Percentiles rank a stretch among this genome's conserved stretches.
Evolutionary conservation across 208 protist species (phyloP).

Genomic region (Jaenimonas drosophilae): DNA sequence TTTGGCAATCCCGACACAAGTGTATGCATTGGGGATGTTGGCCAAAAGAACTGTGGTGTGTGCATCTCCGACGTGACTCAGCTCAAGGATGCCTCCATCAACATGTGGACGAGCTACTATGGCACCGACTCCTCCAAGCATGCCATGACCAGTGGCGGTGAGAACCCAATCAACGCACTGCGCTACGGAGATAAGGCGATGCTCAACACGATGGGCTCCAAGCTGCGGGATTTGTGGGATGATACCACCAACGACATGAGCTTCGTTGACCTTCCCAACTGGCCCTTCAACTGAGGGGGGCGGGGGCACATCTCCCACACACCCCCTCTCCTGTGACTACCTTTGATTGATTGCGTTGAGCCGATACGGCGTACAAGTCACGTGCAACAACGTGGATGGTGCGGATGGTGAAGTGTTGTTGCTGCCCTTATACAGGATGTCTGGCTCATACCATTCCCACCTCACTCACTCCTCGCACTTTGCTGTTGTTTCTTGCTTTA

Average conservation of each 20-base stretch:
- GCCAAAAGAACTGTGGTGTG: conserved; percentile 64
- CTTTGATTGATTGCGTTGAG: neutral
- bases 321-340: neutral
- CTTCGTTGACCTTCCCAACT: neutral
- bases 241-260: neutral
- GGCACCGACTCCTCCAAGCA: conserved; percentile 47
- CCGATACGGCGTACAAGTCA: no score
- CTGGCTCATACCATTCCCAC: no score
- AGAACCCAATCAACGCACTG: conserved; percentile 59
- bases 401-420: no score
- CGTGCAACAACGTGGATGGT: no score
- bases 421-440: no score
- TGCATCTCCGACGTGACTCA: conserved; percentile 27
- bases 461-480: no score
- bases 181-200: conserved; percentile 23
- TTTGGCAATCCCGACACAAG: conserved; percentile 19
- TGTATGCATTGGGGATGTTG: conserved; percentile 53
- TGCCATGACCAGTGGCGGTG: conserved; percentile 47
- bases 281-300: neutral
- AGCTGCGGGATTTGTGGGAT: conserved; percentile 16
- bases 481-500: no score
- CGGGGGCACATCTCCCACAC: neutral
- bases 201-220: conserved; percentile 10
- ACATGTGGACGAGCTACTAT: conserved; percentile 65
- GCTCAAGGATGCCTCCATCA: no score